Conservation (phyloP, 2,329 filamentous ascomycete species). For the Ophioceras dolichostomum region DNA sequence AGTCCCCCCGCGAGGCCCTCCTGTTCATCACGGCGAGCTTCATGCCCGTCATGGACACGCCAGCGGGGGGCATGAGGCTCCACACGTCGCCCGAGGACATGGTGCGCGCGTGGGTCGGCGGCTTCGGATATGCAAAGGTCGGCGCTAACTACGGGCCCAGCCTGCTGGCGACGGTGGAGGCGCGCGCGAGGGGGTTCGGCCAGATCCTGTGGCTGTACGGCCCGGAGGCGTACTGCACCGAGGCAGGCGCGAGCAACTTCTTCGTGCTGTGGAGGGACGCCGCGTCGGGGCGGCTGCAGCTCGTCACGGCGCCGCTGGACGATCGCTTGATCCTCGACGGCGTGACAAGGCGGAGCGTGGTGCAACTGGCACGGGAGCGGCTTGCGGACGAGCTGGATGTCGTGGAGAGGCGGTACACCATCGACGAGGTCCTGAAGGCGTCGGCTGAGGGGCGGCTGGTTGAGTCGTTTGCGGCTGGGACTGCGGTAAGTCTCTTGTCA, state of each 20-base stretch:
- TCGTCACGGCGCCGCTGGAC: slow-evolving; percentile 74
- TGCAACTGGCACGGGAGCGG: slow-evolving; percentile 58
- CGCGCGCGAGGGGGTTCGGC: slow-evolving; percentile 60
- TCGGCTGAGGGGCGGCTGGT: slow-evolving; percentile 62
- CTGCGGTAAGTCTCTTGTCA: slow-evolving; percentile 52
- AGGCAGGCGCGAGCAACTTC: slow-evolving; percentile 88
- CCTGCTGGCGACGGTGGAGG: slow-evolving; percentile 66
- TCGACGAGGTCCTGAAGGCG: slow-evolving; percentile 64
- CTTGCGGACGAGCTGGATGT: slow-evolving; percentile 51
- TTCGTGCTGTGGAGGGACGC: slow-evolving; percentile 68
- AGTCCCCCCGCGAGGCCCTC: slow-evolving; percentile 68
- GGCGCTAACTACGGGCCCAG: slow-evolving; percentile 89
- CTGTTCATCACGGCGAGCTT: slow-evolving; percentile 68
- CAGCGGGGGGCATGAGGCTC: slow-evolving; percentile 52
- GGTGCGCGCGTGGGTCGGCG: slow-evolving; percentile 85
- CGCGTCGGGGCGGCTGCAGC: slow-evolving; percentile 47
- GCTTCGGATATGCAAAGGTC: slow-evolving; percentile 85
- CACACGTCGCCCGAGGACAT: slow-evolving; percentile 71
- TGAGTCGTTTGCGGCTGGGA: slow-evolving; percentile 79
- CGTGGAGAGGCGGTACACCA: slow-evolving; percentile 73
- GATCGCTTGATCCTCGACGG: slow-evolving; percentile 79
- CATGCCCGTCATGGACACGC: slow-evolving; percentile 44
- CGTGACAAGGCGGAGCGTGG: slow-evolving; percentile 69
- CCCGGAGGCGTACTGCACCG: slow-evolving; percentile 64
- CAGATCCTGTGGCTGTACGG: slow-evolving; percentile 95